Base-by-base conservation (phyloP, 1,139 yeast genomes). In the Hyphopichia pseudoburtonii region DNA sequence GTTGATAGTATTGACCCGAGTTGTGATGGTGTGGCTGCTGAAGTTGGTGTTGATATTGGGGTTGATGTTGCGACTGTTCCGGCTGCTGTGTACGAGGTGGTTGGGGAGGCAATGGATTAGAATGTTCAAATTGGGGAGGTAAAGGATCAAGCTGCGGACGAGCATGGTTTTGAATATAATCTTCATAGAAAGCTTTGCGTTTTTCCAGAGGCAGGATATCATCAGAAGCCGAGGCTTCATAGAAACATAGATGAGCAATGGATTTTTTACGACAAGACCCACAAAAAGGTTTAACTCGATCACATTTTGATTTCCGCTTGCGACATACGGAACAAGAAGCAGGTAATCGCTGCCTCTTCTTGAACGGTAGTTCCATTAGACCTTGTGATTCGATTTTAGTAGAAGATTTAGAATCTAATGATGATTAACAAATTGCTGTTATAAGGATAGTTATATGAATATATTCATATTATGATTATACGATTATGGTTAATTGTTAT, bases 251-350 rank as follows among this genome's bases (percentile, higher is more conserved):
- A 56, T 84, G 89, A 19, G 85, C 83, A 17, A 84, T 84, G 12
- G 87, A 85, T 38, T 84, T 82, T 60, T 79, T 79, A 36, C 75
- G 72, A 64, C 94, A 85, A 35, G 82, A 76, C 5, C 85, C 78
- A 61, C 94, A 85, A 28, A 81, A 79, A 2, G 94, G 94, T 48
- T 74, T 71, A 29, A 68, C 70, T 47, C 84, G 67, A 52, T 81
- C 87, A 68, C 88, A 82, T 51, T 60, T 62, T 33, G 70, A 62
- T 49, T 71, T 71, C 35, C 77, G 51, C 46, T 68, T 70, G 24
- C 76, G 64, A 46, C 77, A 71, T 12, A 71, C 73, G 35, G 70
- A 66, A 47, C 77, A 71, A 30, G 73, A 67, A 5, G 74, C 66
- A 14, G 76, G 73, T 15, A 68, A 53, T 37, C 76, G 51, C 47